Evolutionary conservation across 2,329 filamentous ascomycete species (phyloP).

Genomic region (Alternaria rosae): DNA sequence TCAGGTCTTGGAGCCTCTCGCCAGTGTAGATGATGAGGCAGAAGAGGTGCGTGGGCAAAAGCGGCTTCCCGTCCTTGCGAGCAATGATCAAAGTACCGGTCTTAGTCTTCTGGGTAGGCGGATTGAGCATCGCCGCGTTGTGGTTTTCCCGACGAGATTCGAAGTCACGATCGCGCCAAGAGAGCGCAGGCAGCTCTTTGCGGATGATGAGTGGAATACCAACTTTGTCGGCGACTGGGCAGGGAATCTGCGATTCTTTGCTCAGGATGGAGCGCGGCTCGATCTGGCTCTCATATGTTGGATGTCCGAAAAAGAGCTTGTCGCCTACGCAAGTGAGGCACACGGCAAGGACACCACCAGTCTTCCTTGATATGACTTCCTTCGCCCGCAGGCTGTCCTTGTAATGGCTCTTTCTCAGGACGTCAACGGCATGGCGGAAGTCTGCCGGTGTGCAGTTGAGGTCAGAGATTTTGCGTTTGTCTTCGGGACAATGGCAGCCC

Average conservation of each 20-base stretch:
- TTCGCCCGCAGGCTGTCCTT: background rate
- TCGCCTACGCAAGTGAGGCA: background rate
- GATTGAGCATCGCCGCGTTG: background rate
- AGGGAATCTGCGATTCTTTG: background rate
- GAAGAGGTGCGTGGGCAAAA: background rate
- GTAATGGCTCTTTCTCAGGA: background rate
- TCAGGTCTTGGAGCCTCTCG: background rate
- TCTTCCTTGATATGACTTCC: background rate
- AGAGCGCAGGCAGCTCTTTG: background rate
- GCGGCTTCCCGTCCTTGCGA: background rate
- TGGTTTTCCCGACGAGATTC: background rate
- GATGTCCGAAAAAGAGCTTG: background rate
- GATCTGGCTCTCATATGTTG: background rate
- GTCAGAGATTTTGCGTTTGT: background rate
- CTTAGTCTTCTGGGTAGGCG: background rate
- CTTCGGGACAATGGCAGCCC: background rate
- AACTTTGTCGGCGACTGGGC: background rate
- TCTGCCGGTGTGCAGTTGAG: conserved; percentile 8
- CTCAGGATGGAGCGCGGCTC: background rate
- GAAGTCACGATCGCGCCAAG: background rate
- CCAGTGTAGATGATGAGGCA: background rate
- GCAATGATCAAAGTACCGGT: background rate
- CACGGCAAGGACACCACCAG: background rate
- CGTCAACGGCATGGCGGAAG: background rate
- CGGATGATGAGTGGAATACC: background rate